Base-by-base conservation (phyloP, 306 rosid genomes). In the Vachellia pachyceras region DNA sequence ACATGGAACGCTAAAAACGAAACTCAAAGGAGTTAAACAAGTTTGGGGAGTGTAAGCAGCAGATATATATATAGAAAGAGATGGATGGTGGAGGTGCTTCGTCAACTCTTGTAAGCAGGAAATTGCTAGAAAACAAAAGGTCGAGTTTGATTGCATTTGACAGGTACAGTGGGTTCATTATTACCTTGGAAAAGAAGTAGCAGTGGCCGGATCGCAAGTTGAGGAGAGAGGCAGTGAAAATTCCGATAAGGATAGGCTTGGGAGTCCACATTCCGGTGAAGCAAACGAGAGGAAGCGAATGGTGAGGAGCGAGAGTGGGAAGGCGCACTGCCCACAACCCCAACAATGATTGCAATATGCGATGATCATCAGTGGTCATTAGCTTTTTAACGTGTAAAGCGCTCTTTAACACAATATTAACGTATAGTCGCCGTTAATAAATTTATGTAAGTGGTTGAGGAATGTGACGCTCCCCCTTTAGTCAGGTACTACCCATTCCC, bases 321-420 rank as follows among this genome's bases (percentile, higher is more conserved):
- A 52, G 33, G 67, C 67, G 4, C 50, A 40, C 47, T 67, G 49
- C 47, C 41, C 72, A 68, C 29, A 13, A 39, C n/a, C 74, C 55
- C 39, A 22, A 20, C 83, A 83, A 86, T 86, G 73, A 86, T 86
- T 85, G 91, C 69, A 18, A 73, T 67, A 72, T 20, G 67, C 18
- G 50, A 61, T 64, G 36, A 60, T 63, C 68, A 79, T 6, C 75
- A 5, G 47, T 77, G 11, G 47, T 74, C 80, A 77, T 85, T 52
- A 33, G 55, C 70, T 75, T 46, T 77, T 55, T 77, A 55, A 83
- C 80, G 85, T 73, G 50, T 14, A 60, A 68, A 57, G 52, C 69
- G 54, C 69, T 12, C 72, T 64, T 77, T 77, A 23, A 15, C 39
- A 6, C 50, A 22, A 29, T 25, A 60, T 77, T 77, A 77, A 77